Conservation (phyloP, 1,284 basidiomycete species). For the Fomitopsis betulina region DNA sequence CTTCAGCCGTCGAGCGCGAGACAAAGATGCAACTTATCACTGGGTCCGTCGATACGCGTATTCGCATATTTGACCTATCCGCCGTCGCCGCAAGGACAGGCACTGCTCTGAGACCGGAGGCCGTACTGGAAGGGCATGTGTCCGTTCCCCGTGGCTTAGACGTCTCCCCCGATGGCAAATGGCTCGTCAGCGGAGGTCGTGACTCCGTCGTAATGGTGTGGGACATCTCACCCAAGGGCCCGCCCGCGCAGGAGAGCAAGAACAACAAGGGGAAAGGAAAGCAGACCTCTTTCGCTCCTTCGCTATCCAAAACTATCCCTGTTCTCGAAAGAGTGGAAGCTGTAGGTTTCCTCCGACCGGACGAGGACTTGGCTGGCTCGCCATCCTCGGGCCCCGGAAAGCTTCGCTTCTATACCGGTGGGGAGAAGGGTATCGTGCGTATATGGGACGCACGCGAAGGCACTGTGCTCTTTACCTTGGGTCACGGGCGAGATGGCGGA, state of each 20-base stretch:
- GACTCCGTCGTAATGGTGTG: slow-evolving; percentile 90
- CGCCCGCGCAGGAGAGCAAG: slow-evolving; percentile 23
- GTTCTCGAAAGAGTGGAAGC: slow-evolving; percentile 86
- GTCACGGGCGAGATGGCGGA: slow-evolving; percentile 39
- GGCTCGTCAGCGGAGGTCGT: slow-evolving; percentile 84
- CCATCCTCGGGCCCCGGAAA: slow-evolving; percentile 32
- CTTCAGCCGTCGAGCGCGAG: slow-evolving; percentile 41
- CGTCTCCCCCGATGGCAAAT: slow-evolving; percentile 79
- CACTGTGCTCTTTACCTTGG: slow-evolving; percentile 58
- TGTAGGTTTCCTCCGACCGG: slow-evolving; percentile 64
- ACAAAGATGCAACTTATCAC: slow-evolving; percentile 80
- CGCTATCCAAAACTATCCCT: slow-evolving; percentile 80
- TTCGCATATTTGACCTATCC: slow-evolving; percentile 87
- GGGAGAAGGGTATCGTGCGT: slow-evolving; percentile 80
- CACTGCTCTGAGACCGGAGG: slow-evolving; percentile 63
- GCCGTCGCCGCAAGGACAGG: slow-evolving; percentile 51
- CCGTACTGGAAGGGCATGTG: slow-evolving; percentile 86
- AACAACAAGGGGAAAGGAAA: slow-evolving; percentile 50
- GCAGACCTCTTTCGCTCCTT: slow-evolving; percentile 42
- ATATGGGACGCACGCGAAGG: slow-evolving; percentile 81
- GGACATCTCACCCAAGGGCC: slow-evolving; percentile 55
- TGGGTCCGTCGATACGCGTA: slow-evolving; percentile 83
- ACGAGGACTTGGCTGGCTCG: slow-evolving; percentile 41
- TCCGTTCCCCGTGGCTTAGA: slow-evolving; percentile 88
- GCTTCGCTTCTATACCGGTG: slow-evolving; percentile 80